Conservation (phyloP, 148 eudicot genomes). For the Rhododendron mucronatum region DNA sequence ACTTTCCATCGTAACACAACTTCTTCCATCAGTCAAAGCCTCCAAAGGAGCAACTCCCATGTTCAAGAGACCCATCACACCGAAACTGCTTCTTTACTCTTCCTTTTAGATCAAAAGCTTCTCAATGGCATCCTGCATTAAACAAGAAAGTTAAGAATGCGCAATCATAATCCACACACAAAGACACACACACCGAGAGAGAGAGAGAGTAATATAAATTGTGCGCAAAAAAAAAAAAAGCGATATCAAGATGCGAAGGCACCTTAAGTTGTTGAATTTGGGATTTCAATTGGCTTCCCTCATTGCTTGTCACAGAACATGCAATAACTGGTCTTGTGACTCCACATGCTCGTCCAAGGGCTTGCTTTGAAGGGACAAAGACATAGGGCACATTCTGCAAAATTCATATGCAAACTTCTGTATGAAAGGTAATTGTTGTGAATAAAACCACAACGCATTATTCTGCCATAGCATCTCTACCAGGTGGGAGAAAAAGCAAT, state of each 20-base stretch:
- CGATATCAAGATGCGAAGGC: not conserved
- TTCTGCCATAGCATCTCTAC: not conserved
- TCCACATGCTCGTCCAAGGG: slow-evolving; percentile 97
- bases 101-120: slow-evolving; percentile 67
- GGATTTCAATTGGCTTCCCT: slow-evolving; percentile 85
- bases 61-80: slow-evolving; percentile 77
- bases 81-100: slow-evolving; percentile 35
- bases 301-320: slow-evolving; percentile 93
- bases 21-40: slow-evolving; percentile 69
- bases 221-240: not conserved
- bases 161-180: not conserved
- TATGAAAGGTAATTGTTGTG: not conserved
- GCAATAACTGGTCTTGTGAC: slow-evolving; percentile 91
- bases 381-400: slow-evolving; percentile 92
- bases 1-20: slow-evolving; percentile 33
- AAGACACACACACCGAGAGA: not conserved
- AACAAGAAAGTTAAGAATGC: not conserved
- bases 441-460: not conserved
- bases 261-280: slow-evolving; percentile 94
- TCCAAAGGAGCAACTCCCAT: slow-evolving; percentile 35
- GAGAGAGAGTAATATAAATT: not conserved
- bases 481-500: not conserved
- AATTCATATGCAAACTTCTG: not conserved
- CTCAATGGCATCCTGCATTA: slow-evolving; percentile 82
- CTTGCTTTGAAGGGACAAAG: slow-evolving; percentile 88